Percentiles rank a stretch among this genome's conserved stretches.
phyloP scores from a whole-genome alignment of 2,329 filamentous ascomycete genomes.

The Pseudogymnoascus sp. region DNA sequence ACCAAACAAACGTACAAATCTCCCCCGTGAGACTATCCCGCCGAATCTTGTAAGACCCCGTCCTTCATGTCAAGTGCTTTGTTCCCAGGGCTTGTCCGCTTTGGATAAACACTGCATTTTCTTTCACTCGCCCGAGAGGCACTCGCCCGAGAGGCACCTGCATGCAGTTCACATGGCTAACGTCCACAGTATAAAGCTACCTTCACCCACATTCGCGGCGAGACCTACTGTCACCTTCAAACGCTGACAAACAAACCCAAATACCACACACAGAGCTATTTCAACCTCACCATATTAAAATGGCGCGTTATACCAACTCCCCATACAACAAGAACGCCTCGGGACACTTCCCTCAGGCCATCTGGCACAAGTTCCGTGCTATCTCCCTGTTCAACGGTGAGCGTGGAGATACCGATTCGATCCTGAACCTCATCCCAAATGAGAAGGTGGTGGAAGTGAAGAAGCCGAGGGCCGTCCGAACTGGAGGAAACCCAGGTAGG shows the following conservation, averaged over 20 bases:
- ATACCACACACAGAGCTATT: constrained; percentile 1
- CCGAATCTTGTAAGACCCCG: background rate
- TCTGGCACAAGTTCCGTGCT: background rate
- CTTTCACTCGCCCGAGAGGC: background rate
- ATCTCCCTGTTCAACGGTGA: background rate
- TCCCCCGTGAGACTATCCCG: constrained; percentile 1
- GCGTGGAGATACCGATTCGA: background rate
- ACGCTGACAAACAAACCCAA: background rate
- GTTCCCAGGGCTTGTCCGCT: background rate
- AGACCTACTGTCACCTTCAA: background rate
- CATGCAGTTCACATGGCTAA: constrained; percentile 5
- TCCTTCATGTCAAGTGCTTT: background rate
- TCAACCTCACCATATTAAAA: background rate
- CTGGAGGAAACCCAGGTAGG: background rate
- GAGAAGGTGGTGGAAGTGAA: background rate
- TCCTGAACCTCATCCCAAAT: background rate
- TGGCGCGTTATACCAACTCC: background rate
- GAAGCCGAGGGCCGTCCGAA: background rate
- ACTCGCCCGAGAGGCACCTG: background rate
- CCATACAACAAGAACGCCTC: background rate
- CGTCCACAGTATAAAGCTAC: constrained; percentile 1
- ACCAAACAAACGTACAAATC: background rate
- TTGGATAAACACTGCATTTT: constrained; percentile 6
- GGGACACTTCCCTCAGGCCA: background rate
- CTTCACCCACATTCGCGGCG: background rate